Base-by-base conservation (phyloP, 768 basidiomycete species). In the Amanita subjunquillea region DNA sequence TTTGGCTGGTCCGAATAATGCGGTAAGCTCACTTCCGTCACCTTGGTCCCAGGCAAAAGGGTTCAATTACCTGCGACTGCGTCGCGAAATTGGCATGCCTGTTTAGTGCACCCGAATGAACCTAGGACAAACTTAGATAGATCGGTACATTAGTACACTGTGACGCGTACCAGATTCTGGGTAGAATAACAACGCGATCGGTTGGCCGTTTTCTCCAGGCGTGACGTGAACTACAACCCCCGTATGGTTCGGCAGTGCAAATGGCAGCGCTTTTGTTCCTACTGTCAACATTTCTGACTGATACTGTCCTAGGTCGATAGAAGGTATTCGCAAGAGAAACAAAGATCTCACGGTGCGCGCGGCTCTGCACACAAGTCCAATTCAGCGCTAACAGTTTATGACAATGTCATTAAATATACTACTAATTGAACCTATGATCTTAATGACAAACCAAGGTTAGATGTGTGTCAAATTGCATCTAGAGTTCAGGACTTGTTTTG, bases 71-170 rank as follows among this genome's bases (percentile, higher is more conserved):
- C 79, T 34, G 71, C 77, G 40, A 87, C 67, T 3, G 87, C 87
- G 69, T 92, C 86, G 23, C 90, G 78, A 66, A 93, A 91, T 49
- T 81, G 74, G 59, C 88, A 91, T 1, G 85, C 89, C 65, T 92
- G 82, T 60, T 76, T 82, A 15, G 87, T 93, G 65, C 91, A 91
- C 4, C 85, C 88, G 48, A 71, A 82, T 2, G 87, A 79, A 5
- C 83, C 87, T 83, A n/a, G 49, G 50, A 44, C 17, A 3, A 2
- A 55, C 41, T n/a, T 34, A 25, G 38, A 17, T 27, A 50, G 8
- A 29, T 51, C 38, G n/a, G 9, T 17, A 48, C 7, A 30, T 49
- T 50, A 29, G 10, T 30, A 12, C 3, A 32, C 32, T 10, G 32
- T 12, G 10, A 32, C 32, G 32, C 10, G 54, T 65, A 83, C 85